Evolutionary conservation across 257 asterid species (phyloP).

Genomic region (Scutellaria baicalensis): DNA sequence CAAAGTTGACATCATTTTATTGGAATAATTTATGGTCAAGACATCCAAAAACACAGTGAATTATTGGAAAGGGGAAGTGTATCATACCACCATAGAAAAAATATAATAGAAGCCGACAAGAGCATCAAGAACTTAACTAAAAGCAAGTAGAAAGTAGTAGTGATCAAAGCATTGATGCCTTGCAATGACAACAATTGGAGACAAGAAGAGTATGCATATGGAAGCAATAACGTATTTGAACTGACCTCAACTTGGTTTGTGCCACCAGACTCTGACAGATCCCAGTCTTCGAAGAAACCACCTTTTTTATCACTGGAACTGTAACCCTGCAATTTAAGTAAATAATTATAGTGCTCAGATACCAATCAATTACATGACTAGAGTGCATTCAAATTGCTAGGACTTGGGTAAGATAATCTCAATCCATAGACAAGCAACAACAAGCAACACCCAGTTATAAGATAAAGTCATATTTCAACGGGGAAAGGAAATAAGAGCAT

Average conservation of each 20-base stretch:
- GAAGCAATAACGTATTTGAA: conserved; percentile 15
- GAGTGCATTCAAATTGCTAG: background rate
- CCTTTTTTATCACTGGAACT: conserved; percentile 70
- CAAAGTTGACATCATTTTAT: too few species aligned
- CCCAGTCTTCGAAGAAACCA: conserved; percentile 77
- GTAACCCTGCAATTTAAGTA: conserved; percentile 65
- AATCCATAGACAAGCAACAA: conserved; percentile 6
- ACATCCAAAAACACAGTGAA: too few species aligned
- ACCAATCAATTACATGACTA: conserved; percentile 1
- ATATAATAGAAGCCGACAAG: background rate
- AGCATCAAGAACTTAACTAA: background rate
- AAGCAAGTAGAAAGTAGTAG: background rate
- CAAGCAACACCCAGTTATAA: background rate
- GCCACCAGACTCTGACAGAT: conserved; percentile 85
- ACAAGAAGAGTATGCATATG: background rate
- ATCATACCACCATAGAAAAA: too few species aligned
- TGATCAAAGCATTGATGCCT: background rate
- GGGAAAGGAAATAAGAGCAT: background rate
- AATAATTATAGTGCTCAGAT: background rate
- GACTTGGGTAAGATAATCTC: background rate
- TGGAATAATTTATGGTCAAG: too few species aligned
- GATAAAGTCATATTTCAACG: background rate
- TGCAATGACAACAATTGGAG: background rate
- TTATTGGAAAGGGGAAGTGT: too few species aligned
- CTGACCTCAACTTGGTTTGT: conserved; percentile 60